A percentile compares a stretch with the other conserved stretches of the same genome.
These are phyloP conservation scores for Euphorbia celastroides DNA, from an alignment of 441 rosid genomes.

Conservation along the genomic window DNA sequence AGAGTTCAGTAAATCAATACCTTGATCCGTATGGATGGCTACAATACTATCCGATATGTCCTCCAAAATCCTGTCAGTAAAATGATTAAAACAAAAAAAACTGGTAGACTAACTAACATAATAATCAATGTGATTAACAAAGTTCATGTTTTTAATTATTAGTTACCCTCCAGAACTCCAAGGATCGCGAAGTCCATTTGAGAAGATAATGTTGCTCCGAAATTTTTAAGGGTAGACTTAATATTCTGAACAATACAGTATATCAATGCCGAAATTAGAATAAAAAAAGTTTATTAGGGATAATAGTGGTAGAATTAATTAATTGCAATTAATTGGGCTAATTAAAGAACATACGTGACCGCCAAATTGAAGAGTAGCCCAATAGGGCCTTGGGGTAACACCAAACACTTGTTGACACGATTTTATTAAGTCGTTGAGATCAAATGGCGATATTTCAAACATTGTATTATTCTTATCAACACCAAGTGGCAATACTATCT, in stretches of 20 bases:
- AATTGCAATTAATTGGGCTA: no score
- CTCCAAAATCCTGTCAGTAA: neutral
- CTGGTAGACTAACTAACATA: no score
- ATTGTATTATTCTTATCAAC: slow-evolving; percentile 17
- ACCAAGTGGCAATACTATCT: slow-evolving; percentile 21
- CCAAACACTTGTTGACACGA: slow-evolving; percentile 8
- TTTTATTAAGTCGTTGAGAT: slow-evolving; percentile 11
- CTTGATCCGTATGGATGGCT: slow-evolving; percentile 2
- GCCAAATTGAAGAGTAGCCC: slow-evolving; percentile 29
- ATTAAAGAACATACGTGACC: no score
- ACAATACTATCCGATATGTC: no score
- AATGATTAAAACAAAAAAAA: no score
- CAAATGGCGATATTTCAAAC: slow-evolving; percentile 23
- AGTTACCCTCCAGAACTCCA: slow-evolving; percentile 2
- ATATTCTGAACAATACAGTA: neutral
- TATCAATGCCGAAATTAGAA: no score
- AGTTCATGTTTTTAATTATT: no score
- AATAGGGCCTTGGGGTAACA: slow-evolving; percentile 21
- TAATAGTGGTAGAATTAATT: no score
- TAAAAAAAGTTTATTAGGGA: no score
- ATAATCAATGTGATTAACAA: no score
- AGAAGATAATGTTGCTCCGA: slow-evolving; percentile 4
- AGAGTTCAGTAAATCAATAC: no score
- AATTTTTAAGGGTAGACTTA: slow-evolving; percentile 4
- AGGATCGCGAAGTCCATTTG: slow-evolving; percentile 4